Evolutionary conservation across 768 basidiomycete genomes (phyloP).

Genomic region (Lyophyllum decastes): DNA sequence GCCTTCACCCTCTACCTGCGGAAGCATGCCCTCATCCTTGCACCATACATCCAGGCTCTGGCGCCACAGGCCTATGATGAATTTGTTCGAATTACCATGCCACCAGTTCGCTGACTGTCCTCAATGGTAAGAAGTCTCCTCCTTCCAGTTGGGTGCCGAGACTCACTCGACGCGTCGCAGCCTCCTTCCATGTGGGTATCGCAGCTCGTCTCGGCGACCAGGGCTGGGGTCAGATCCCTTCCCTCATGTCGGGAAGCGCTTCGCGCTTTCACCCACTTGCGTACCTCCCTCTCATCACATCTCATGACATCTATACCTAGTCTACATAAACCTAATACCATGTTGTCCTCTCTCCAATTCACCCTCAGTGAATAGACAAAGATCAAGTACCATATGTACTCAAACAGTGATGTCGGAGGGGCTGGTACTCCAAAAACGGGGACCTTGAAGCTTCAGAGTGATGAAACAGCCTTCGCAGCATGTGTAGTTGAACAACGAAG

Average conservation of each 20-base stretch:
- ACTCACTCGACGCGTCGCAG: not conserved
- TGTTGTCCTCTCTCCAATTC: not conserved
- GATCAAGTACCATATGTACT: no score
- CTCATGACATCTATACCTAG: not conserved
- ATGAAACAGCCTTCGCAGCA: no score
- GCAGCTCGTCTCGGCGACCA: not conserved
- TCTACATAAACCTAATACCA: not conserved
- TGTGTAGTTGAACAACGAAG: no score
- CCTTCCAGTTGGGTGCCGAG: not conserved
- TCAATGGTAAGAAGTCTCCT: not conserved
- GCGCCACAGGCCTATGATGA: no score
- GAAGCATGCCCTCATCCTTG: conserved; percentile 14
- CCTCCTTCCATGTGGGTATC: not conserved
- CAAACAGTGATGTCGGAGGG: no score
- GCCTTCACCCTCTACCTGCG: conserved; percentile 10
- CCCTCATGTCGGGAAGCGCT: not conserved
- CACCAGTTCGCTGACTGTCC: no score
- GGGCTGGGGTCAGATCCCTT: not conserved
- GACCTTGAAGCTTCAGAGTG: no score
- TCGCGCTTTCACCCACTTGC: not conserved
- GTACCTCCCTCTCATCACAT: not conserved
- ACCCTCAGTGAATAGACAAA: not conserved
- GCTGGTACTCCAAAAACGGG: no score
- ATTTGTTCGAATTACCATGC: no score
- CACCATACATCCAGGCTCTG: conserved; percentile 13